A percentile compares a stretch with the other conserved stretches of the same genome.
Conservation (phyloP, 768 basidiomycete genomes). For the Tulasnella sp. region DNA sequence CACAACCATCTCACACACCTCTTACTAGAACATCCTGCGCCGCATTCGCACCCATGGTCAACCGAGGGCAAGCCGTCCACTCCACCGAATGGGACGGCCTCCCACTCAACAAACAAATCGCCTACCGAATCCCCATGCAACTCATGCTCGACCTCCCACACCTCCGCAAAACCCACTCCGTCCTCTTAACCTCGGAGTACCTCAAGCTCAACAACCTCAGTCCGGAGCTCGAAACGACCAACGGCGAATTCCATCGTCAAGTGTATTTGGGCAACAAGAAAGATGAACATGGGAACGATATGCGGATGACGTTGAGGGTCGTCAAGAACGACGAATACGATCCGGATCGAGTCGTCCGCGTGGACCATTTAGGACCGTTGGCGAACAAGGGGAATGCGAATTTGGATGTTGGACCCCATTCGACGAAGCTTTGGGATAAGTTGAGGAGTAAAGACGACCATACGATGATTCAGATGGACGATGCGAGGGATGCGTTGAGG, state of each 20-base stretch:
- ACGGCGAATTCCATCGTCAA: constrained; percentile 36
- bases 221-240: constrained; percentile 32
- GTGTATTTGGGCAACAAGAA: constrained; percentile 31
- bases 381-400: neutral
- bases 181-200: constrained; percentile 38
- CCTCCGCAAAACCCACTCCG: constrained; percentile 34
- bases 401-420: neutral
- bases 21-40: constrained; percentile 30
- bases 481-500: constrained; percentile 25
- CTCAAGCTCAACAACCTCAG: constrained; percentile 36
- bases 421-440: neutral
- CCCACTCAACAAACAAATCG: constrained; percentile 31
- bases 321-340: constrained; percentile 41
- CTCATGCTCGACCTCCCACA: constrained; percentile 40
- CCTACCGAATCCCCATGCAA: constrained; percentile 27
- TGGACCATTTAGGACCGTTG: constrained; percentile 30
- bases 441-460: constrained; percentile 26
- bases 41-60: constrained; percentile 39
- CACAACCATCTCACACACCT: neutral
- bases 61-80: constrained; percentile 39
- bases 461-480: constrained; percentile 29
- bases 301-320: constrained; percentile 29
- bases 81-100: constrained; percentile 37
- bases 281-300: constrained; percentile 25
- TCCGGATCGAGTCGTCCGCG: constrained; percentile 32